Conservation (phyloP, 768 basidiomycete genomes). For the Chalciporus piperatus region DNA sequence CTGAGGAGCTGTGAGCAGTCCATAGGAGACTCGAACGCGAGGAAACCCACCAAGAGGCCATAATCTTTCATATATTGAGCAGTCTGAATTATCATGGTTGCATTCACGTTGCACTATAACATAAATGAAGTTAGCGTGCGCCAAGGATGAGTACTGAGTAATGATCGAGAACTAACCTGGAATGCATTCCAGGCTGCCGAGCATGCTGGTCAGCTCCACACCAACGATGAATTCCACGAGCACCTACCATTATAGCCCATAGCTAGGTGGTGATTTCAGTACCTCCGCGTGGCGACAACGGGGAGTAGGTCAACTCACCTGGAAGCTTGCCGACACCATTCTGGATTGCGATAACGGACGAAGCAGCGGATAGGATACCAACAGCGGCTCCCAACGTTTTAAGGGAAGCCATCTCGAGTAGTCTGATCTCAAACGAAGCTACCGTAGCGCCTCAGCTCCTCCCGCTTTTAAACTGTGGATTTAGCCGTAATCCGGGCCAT, state of each 20-base stretch:
- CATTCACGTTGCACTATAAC: conserved; percentile 54
- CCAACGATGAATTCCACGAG: background rate
- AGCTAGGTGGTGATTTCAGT: conserved; percentile 18
- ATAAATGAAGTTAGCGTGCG: background rate
- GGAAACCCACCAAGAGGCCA: conserved; percentile 43
- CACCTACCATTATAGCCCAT: conserved; percentile 33
- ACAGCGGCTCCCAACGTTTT: conserved; percentile 2
- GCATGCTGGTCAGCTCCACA: conserved; percentile 2
- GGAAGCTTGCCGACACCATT: conserved; percentile 34
- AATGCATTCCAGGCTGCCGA: conserved; percentile 64
- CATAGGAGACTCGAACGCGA: background rate
- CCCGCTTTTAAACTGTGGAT: conserved; percentile 12
- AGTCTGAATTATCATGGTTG: conserved; percentile 47
- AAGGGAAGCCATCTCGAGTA: conserved; percentile 10
- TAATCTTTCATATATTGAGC: conserved; percentile 50
- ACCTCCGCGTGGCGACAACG: background rate
- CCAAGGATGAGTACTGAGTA: background rate
- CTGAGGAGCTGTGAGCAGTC: conserved; percentile 27
- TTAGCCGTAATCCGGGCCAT: conserved; percentile 1
- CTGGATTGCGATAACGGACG: conserved; percentile 16
- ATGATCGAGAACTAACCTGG: conserved; percentile 38
- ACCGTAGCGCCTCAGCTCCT: background rate
- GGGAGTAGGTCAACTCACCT: conserved; percentile 14
- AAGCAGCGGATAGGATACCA: conserved; percentile 13
- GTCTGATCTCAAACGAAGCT: background rate